Evolutionary conservation across 2,329 filamentous ascomycete genomes (phyloP), one percentile per base, ranked within the genome.

Genomic region (Trichoderma endophyticum): DNA sequence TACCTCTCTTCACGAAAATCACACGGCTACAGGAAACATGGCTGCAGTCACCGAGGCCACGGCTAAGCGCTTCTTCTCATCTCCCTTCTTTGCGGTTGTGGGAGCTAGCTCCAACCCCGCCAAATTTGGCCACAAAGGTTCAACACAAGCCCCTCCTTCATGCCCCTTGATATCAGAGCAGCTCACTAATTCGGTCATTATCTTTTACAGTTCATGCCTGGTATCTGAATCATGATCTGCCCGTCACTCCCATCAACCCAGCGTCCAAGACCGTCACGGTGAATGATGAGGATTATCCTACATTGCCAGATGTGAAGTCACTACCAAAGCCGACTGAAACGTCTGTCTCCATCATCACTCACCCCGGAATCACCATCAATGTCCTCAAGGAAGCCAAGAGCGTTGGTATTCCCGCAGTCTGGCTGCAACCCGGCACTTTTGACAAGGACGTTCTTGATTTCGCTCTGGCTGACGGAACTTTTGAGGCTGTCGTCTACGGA

Each of bases 111-210:
- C 92, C 67, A 94, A 97, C 82, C 86, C 92, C 54, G 84, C 86
- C 79, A 98, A 97, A 81, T 98, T 92, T 79, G 95, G 96, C 28
- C 92, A 97, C 82, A 95, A 94, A 85, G 90, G 94, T 95, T 36
- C 32, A 26, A 15, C 14, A n/a, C 30, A 28, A 51, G 54, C 26
- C 26, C 34, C 15, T 24, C 34, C 24, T 26, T 21, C 5, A n/a
- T 15, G 57, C 18, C 12, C 61, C 9, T 30, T n/a, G 9, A 60
- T 21, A 15, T 32, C 28, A 61, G 57, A 12, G 48, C 9, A 30
- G 2, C 14, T 24, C 14, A 18, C 67, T 69, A 30, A 54, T 21
- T 43, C 15, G 30, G 26, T 26, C 14, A 54, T 51, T 24, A 1
- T 3, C 59, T 32, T 39, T 43, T 12, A 14, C 78, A 97, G 94